Evolutionary conservation across 257 asterid species (phyloP).

Genomic region (Salvia splendens): DNA sequence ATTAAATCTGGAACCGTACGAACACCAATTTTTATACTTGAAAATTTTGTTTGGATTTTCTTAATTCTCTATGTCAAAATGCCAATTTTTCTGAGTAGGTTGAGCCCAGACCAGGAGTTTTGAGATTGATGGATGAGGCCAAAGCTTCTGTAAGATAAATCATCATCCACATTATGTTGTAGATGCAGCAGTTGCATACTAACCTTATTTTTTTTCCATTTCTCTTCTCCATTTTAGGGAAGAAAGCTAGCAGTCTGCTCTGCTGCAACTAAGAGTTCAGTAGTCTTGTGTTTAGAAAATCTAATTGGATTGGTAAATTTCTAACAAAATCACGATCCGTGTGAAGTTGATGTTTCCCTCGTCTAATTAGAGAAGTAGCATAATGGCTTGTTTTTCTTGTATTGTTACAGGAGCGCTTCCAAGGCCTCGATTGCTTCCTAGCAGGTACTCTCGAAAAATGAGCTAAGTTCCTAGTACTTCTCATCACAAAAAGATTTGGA

Average conservation of each 20-base stretch:
- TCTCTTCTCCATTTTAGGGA: slow-evolving; percentile 55
- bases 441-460: slow-evolving; percentile 60
- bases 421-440: slow-evolving; percentile 94
- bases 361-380: not conserved
- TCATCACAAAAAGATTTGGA: not conserved
- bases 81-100: slow-evolving; percentile 58
- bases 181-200: not conserved
- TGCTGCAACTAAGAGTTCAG: slow-evolving; percentile 97
- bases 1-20: slow-evolving; percentile 94
- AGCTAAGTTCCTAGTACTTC: not conserved
- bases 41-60: not conserved
- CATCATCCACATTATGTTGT: slow-evolving; percentile 7
- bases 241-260: slow-evolving; percentile 91
- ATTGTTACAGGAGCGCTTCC: slow-evolving; percentile 75
- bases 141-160: slow-evolving; percentile 81
- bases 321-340: not conserved
- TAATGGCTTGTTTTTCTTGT: slow-evolving; percentile 11
- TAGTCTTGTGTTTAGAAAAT: slow-evolving; percentile 82
- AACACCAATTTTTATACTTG: not conserved
- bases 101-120: slow-evolving; percentile 91
- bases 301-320: slow-evolving; percentile 73
- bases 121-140: slow-evolving; percentile 97
- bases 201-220: slow-evolving; percentile 7
- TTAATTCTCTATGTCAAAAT: slow-evolving; percentile 2
- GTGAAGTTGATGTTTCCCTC: no score